Evolutionary conservation across 2,329 filamentous ascomycete genomes (phyloP).

Genomic region (Fusarium ramigenum): DNA sequence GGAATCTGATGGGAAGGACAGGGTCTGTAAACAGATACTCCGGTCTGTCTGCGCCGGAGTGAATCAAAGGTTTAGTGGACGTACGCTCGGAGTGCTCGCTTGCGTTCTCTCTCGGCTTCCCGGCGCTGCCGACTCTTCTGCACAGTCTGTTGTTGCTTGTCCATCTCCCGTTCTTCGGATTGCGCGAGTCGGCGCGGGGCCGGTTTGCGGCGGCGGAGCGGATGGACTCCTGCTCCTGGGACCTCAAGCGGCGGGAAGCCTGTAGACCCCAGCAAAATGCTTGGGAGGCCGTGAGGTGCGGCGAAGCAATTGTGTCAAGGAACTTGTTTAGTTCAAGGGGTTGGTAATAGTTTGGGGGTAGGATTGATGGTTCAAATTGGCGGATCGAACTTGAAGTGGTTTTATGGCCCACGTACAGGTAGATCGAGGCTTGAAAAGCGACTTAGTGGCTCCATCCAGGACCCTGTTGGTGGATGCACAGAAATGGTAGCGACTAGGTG

Average conservation of each 20-base stretch:
- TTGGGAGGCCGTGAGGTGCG: conserved; percentile 6
- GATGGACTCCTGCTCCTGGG: conserved; percentile 38
- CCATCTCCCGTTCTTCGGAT: conserved; percentile 42
- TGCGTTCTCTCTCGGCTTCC: conserved; percentile 44
- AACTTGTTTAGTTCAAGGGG: neutral
- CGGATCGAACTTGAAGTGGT: conserved; percentile 41
- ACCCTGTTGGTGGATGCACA: conserved; percentile 37
- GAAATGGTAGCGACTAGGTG: conserved; percentile 8
- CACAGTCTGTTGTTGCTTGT: conserved; percentile 43
- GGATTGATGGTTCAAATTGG: conserved; percentile 36
- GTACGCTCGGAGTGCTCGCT: conserved; percentile 43
- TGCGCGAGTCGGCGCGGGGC: conserved; percentile 42
- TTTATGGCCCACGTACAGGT: conserved; percentile 39
- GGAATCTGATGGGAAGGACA: neutral
- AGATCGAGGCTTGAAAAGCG: conserved; percentile 40
- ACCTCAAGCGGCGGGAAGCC: conserved; percentile 41
- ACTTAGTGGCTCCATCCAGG: conserved; percentile 40
- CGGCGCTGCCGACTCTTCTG: conserved; percentile 44
- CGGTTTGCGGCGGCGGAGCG: conserved; percentile 38
- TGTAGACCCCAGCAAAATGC: conserved; percentile 42
- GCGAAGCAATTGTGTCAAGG: conserved; percentile 2
- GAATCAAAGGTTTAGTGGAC: conserved; percentile 5
- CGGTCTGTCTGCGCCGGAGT: neutral
- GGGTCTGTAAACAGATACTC: neutral
- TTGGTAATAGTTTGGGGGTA: conserved; percentile 23